Percentiles rank a stretch among this genome's conserved stretches.
Evolutionary conservation across 495 filamentous ascomycete species (phyloP).

Genomic region (Massariosphaeria phaeospora): DNA sequence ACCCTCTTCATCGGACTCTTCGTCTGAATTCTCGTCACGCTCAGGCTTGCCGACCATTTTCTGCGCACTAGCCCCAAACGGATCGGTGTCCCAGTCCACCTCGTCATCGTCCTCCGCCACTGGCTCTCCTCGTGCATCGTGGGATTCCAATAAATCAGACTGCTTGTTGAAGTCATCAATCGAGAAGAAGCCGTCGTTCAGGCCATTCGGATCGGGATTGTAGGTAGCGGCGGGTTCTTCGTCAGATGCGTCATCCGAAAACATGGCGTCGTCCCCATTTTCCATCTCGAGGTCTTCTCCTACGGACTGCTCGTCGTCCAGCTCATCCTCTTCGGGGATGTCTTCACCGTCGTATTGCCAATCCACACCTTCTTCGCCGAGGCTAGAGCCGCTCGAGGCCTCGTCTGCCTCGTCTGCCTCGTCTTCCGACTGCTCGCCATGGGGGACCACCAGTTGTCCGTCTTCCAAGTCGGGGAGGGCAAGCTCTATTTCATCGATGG

Average conservation of each 20-base stretch:
- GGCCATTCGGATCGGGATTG: slow-evolving; percentile 56
- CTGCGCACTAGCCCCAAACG: slow-evolving; percentile 39
- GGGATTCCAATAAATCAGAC: slow-evolving; percentile 76
- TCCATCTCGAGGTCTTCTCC: slow-evolving; percentile 42
- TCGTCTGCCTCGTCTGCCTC: slow-evolving; percentile 11
- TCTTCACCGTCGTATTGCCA: slow-evolving; percentile 33
- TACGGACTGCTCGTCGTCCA: slow-evolving; percentile 42
- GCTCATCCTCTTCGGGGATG: slow-evolving; percentile 34
- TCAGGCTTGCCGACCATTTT: neutral
- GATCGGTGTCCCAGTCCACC: slow-evolving; percentile 77
- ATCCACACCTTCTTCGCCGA: slow-evolving; percentile 35
- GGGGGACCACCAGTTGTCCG: slow-evolving; percentile 14
- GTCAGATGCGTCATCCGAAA: slow-evolving; percentile 25
- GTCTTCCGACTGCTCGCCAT: neutral
- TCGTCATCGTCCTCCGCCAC: slow-evolving; percentile 72
- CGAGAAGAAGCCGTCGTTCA: slow-evolving; percentile 97
- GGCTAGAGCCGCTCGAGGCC: neutral
- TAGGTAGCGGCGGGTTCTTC: slow-evolving; percentile 45
- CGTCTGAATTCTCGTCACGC: slow-evolving; percentile 45
- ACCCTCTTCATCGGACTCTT: slow-evolving; percentile 52
- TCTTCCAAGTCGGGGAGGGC: slow-evolving; percentile 39
- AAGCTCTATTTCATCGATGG: slow-evolving; percentile 49
- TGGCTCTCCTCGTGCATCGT: slow-evolving; percentile 65
- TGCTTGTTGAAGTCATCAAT: slow-evolving; percentile 97
- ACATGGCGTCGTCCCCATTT: slow-evolving; percentile 38